Conservation (phyloP, 179 eudicot genomes). For the Heliamphora pulchella region DNA sequence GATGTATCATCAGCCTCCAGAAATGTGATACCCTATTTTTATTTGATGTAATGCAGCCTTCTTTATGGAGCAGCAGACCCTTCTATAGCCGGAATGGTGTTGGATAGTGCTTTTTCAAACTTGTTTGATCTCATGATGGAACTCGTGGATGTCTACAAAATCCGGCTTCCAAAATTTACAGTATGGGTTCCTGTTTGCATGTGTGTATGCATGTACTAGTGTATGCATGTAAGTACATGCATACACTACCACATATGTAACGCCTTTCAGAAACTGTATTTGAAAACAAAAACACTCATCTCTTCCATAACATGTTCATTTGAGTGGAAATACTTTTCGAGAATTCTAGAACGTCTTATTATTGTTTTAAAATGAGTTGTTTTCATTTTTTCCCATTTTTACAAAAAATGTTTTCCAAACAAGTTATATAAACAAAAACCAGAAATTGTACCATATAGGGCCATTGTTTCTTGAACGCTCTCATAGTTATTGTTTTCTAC, state of each 20-base stretch:
- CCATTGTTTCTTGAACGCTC: conserved; percentile 28
- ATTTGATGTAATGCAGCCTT: conserved; percentile 44
- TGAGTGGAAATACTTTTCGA: too few species aligned
- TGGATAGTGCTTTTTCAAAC: conserved; percentile 53
- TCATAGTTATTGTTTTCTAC: too few species aligned
- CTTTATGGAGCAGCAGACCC: conserved; percentile 96
- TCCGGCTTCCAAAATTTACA: conserved; percentile 85
- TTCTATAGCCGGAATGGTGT: conserved; percentile 64
- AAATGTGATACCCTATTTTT: conserved; percentile 4
- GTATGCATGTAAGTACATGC: not conserved
- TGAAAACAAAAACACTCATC: too few species aligned
- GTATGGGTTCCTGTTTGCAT: conserved; percentile 33
- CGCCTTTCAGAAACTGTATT: too few species aligned
- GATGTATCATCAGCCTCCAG: not conserved
- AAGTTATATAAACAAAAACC: too few species aligned
- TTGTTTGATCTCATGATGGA: conserved; percentile 86
- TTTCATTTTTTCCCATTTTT: too few species aligned
- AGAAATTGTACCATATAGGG: conserved; percentile 14
- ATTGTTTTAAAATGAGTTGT: too few species aligned
- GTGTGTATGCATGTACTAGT: conserved; percentile 18
- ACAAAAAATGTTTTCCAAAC: too few species aligned
- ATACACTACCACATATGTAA: too few species aligned
- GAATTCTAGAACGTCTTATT: too few species aligned
- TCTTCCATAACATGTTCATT: too few species aligned
- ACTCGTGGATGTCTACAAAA: conserved; percentile 83